Evolutionary conservation across 192 early-diverging fungal genomes (phyloP).

Genomic region (Gonapodya prolifera): DNA sequence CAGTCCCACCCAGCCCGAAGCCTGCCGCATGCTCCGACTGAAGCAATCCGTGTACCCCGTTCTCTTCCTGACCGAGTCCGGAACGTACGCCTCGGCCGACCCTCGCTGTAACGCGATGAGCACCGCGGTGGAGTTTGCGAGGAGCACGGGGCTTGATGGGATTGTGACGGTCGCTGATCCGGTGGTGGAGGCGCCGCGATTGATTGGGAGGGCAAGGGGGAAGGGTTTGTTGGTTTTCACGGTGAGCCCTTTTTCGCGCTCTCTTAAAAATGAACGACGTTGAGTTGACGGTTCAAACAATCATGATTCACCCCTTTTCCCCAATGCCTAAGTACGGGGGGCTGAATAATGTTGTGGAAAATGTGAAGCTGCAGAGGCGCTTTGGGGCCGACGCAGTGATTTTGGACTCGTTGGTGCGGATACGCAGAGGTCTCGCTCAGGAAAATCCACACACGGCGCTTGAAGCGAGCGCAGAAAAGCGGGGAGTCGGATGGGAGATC

Average conservation of each 20-base stretch:
- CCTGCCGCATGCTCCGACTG: neutral
- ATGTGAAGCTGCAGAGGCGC: neutral
- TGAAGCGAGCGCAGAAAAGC: no score
- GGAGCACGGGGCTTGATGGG: neutral
- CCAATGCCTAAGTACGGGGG: neutral
- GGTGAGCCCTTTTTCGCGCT: no score
- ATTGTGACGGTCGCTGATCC: neutral
- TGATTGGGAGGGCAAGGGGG: neutral
- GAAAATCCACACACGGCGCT: no score
- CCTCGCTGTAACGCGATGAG: neutral
- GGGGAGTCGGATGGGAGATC: no score
- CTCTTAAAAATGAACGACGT: no score
- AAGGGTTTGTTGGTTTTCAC: neutral
- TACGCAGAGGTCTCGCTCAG: neutral
- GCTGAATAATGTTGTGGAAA: neutral
- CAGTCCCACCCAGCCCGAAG: neutral
- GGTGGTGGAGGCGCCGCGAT: neutral
- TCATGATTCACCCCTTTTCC: no score
- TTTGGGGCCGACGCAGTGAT: neutral
- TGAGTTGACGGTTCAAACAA: no score
- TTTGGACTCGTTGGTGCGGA: neutral
- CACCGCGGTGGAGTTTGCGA: neutral
- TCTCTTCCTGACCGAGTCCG: neutral
- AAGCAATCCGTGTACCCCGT: neutral
- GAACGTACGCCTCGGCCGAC: neutral